phyloP scores from a whole-genome alignment of 1,139 yeast genomes.

The Geotrichum europaeum region DNA sequence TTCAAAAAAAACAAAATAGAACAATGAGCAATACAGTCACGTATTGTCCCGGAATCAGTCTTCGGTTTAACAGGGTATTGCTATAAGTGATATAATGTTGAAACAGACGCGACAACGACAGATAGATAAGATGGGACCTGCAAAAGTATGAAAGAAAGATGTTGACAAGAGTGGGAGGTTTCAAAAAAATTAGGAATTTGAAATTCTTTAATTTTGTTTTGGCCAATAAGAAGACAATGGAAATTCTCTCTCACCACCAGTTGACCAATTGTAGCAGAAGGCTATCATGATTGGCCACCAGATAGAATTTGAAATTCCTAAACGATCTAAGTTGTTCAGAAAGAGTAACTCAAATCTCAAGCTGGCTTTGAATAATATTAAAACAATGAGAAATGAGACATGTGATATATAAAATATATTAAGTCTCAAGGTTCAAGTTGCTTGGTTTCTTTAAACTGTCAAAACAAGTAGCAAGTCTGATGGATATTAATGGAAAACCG shows the following conservation, averaged over 20 bases:
- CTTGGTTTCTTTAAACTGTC: background rate
- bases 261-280: background rate
- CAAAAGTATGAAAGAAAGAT: background rate
- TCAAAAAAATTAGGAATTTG: background rate
- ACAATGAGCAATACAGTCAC: background rate
- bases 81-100: background rate
- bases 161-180: background rate
- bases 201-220: background rate
- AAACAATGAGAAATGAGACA: too few relatives aligned
- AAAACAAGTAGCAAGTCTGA: background rate
- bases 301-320: background rate
- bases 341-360: background rate
- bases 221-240: background rate
- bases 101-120: background rate
- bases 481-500: background rate
- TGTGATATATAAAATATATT: background rate
- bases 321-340: background rate
- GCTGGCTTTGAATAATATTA: too few relatives aligned
- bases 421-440: background rate
- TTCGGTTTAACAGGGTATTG: background rate
- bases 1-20: background rate
- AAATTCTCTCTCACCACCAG: background rate
- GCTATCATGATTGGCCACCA: background rate
- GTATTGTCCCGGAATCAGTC: background rate
- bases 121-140: conserved; percentile 5